Evolutionary conservation across 2,329 filamentous ascomycete genomes (phyloP), one percentile per base, ranked within the genome.

Genomic region (Fusarium secorum): DNA sequence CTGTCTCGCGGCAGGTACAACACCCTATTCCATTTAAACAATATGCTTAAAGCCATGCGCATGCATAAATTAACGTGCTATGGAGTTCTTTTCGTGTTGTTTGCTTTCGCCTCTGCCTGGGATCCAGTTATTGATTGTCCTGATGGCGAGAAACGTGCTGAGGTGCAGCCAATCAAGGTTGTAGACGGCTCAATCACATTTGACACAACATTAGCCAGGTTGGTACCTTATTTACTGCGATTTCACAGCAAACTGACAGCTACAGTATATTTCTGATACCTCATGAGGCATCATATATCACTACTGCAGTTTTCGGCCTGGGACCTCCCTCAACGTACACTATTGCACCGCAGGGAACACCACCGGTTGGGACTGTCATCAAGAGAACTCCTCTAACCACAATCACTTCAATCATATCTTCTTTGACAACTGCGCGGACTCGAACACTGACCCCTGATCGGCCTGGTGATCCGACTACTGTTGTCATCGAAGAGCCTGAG

Each of bases 181-280:
- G 46, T 66, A 7, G 49, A 66, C 7, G 63, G 63, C 24, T 66
- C 61, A 20, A 45, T 30, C 7, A 66, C 63, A 7, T 66, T 51
- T 6, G 46, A 66, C 11, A 51, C 62, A 11, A 60, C 46, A 11
- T 48, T 66, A 18, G 58, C 61, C 3, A 51, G 54, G 63, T 66
- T 26, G 33, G 32, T 22, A 2, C 2, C 2, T 36, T 7, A 9
- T 3, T 15, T 1, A 26, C 18, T 26, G 3, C 22, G 2, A 1
- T 14, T 2, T 15, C 0, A 9, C 11, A 1, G 15, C 1, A 18
- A 22, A n/a, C 39, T 66, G 20, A 66, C 22, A 5, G 6, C 2
- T 22, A 0, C 4, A 66, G 63, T 15, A 66, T 61, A 4, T 38
- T 66, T 33, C 3, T 60, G 1, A 35, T 66, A 14, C 54, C 42